A percentile compares a stretch with the other conserved stretches of the same genome.
phyloP scores from a whole-genome alignment of 1,284 basidiomycete species.

The Kwoniella shivajii region DNA sequence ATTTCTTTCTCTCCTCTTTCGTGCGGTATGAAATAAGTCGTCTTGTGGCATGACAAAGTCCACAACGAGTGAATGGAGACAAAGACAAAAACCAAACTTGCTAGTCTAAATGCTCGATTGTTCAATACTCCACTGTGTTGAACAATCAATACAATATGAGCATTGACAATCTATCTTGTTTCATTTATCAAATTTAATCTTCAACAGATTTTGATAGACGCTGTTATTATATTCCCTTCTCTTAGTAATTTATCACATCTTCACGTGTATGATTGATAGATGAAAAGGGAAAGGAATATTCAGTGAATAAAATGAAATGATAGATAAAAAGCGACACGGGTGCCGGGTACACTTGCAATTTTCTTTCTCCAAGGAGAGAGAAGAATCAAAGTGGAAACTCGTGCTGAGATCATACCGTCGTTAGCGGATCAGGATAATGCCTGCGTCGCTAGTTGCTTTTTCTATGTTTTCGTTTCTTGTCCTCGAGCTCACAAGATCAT shows the following conservation, averaged over 20 bases:
- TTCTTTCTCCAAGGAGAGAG: not conserved
- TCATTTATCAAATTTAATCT: conserved; percentile 9
- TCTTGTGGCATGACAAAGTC: no score
- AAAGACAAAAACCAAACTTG: not conserved
- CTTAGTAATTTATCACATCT: not conserved
- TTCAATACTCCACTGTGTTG: no score
- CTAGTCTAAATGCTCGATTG: conserved; percentile 1
- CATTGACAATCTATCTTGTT: conserved; percentile 1
- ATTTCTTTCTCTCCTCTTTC: not conserved
- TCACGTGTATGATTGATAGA: not conserved
- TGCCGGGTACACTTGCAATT: conserved; percentile 33
- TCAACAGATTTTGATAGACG: conserved; percentile 11
- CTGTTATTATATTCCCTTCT: not conserved
- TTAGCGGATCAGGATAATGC: conserved; percentile 56
- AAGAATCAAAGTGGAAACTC: conserved; percentile 8
- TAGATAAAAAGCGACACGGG: conserved; percentile 48
- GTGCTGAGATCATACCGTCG: conserved; percentile 58
- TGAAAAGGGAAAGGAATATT: not conserved
- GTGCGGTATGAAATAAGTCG: no score
- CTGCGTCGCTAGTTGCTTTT: conserved; percentile 55
- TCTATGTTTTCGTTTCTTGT: not conserved
- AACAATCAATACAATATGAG: not conserved
- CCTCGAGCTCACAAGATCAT: conserved; percentile 9
- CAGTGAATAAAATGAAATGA: conserved; percentile 13
- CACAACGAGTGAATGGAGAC: not conserved